These are phyloP conservation scores for Mortierella sp. DNA, from an alignment of 371 early-diverging fungal genomes.

Conservation along the genomic window DNA sequence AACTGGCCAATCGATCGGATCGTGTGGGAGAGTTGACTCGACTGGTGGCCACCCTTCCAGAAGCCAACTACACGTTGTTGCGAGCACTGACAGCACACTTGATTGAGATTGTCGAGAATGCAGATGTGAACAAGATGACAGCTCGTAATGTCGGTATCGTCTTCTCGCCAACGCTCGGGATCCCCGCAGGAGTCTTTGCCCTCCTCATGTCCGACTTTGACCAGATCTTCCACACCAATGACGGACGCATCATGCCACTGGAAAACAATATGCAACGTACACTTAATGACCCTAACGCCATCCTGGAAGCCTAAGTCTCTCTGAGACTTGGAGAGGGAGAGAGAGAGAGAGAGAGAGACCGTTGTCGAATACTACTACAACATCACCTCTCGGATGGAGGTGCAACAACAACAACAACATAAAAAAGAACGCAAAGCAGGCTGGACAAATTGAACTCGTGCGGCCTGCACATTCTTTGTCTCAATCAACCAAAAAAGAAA, in stretches of 20 bases:
- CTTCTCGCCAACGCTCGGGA: constrained; percentile 92
- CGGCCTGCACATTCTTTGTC: too few species aligned
- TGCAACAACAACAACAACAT: too few species aligned
- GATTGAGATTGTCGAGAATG: constrained; percentile 84
- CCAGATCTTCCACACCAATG: constrained; percentile 82
- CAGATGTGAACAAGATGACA: constrained; percentile 93
- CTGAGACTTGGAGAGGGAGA: too few species aligned
- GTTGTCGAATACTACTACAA: too few species aligned
- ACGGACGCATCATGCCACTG: constrained; percentile 55
- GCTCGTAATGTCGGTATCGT: constrained; percentile 94
- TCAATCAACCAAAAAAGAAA: too few species aligned
- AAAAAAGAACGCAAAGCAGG: too few species aligned
- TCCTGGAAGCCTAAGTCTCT: too few species aligned
- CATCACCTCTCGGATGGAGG: too few species aligned
- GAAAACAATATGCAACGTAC: constrained; percentile 18
- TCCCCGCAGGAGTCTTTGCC: constrained; percentile 90
- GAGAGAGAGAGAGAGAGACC: too few species aligned
- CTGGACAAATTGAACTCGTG: too few species aligned
- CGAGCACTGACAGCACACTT: constrained; percentile 89
- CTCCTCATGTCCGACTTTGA: constrained; percentile 90
- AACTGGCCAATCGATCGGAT: constrained; percentile 74
- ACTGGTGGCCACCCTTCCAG: constrained; percentile 81
- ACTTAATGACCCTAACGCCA: too few species aligned
- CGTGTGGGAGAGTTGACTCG: constrained; percentile 81
- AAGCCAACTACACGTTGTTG: constrained; percentile 90